Evolutionary conservation across 306 rosid species (phyloP).

Genomic region (Spatholobus suberectus): DNA sequence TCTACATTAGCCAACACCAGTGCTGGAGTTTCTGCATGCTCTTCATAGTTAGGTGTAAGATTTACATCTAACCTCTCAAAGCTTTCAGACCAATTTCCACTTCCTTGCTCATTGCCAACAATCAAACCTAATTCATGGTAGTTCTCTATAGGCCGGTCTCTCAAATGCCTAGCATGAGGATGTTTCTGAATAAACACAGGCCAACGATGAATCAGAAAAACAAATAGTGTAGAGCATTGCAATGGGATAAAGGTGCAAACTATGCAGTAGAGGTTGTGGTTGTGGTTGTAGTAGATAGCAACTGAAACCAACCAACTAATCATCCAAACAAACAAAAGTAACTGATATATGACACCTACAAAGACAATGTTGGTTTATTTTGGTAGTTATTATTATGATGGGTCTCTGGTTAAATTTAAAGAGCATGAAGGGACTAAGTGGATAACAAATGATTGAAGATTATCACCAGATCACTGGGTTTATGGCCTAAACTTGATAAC

Average conservation of each 20-base stretch:
- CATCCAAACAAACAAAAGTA: background rate
- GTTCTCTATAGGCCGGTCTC: conserved; percentile 49
- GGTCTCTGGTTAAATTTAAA: conserved; percentile 9
- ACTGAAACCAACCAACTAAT: background rate
- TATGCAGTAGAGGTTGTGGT: background rate
- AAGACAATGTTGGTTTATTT: background rate
- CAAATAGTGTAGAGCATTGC: background rate
- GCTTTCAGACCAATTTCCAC: conserved; percentile 50
- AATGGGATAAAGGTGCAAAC: background rate
- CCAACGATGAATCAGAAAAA: conserved; percentile 23
- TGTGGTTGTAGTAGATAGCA: background rate
- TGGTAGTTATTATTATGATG: background rate
- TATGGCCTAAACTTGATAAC: conserved; percentile 25
- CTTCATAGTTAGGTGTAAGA: conserved; percentile 39
- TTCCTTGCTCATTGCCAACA: conserved; percentile 54
- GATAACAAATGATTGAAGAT: conserved; percentile 3
- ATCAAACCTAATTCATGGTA: conserved; percentile 52
- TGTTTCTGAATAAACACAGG: conserved; percentile 49
- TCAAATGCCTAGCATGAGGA: conserved; percentile 53
- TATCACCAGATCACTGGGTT: background rate
- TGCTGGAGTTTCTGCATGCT: conserved; percentile 52
- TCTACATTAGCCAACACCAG: conserved; percentile 33
- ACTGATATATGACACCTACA: background rate
- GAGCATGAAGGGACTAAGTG: background rate
- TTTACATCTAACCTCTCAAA: conserved; percentile 44